Percentiles rank a stretch among this genome's conserved stretches.
Conservation (phyloP, 73 alveolate species). For the Tetrahymena malaccensis region DNA sequence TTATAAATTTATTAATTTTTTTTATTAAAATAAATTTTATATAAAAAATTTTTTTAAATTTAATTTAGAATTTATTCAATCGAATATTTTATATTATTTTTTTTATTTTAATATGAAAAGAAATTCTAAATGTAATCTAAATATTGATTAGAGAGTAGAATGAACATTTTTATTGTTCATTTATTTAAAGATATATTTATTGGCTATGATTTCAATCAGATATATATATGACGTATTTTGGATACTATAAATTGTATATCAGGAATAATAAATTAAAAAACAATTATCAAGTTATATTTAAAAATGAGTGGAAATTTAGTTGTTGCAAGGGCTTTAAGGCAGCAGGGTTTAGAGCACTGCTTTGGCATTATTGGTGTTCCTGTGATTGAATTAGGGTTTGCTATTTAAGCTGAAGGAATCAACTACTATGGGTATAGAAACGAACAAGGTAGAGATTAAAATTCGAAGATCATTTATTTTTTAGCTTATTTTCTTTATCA, state of each 20-base stretch:
- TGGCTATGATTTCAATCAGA: not conserved
- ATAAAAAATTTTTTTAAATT: too few relatives aligned
- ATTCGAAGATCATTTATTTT: not conserved
- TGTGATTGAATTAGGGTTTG: conserved; percentile 66
- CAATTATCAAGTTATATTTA: not conserved
- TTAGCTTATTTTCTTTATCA: not conserved
- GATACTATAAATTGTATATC: not conserved
- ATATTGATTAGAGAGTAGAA: not conserved
- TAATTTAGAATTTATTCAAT: too few relatives aligned
- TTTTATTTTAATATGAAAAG: too few relatives aligned
- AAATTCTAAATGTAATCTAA: too few relatives aligned
- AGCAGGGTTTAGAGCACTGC: conserved; percentile 1
- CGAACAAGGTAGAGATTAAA: conserved; percentile 55
- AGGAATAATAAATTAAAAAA: not conserved
- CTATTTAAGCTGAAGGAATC: conserved; percentile 53
- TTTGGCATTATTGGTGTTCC: conserved; percentile 87
- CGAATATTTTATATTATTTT: too few relatives aligned
- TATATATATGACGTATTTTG: not conserved
- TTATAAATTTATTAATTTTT: too few relatives aligned
- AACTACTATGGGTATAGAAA: conserved; percentile 72
- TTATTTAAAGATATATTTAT: not conserved
- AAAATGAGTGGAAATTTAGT: conserved; percentile 22
- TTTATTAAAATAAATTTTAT: too few relatives aligned
- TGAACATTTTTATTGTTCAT: too few relatives aligned
- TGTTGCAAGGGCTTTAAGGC: conserved; percentile 14